A percentile compares a stretch with the other conserved stretches of the same genome.
These are phyloP conservation scores for Rhytidiadelphus loreus DNA, from an alignment of 225 moss, liverwort and hornwort species.

Conservation along the genomic window DNA sequence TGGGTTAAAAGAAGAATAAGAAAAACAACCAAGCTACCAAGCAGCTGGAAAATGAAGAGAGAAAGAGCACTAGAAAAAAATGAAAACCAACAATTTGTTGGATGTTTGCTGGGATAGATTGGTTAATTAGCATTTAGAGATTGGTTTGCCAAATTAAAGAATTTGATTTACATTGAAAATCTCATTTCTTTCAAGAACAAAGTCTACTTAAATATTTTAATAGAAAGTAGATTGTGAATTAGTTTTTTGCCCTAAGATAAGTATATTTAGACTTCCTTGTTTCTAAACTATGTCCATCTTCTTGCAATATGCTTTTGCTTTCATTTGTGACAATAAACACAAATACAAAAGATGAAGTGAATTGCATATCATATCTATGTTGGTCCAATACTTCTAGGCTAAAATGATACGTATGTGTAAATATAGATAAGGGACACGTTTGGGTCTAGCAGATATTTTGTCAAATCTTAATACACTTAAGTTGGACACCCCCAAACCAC, in stretches of 20 bases:
- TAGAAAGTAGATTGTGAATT: background rate
- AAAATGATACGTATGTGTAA: background rate
- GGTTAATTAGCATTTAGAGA: background rate
- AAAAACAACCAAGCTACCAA: too few relatives aligned
- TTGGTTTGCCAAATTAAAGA: rapidly evolving
- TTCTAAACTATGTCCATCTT: background rate
- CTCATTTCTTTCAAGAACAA: background rate
- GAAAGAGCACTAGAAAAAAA: too few relatives aligned
- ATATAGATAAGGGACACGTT: background rate
- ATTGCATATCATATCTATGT: background rate
- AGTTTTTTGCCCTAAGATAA: background rate
- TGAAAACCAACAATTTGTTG: too few relatives aligned
- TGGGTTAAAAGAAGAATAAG: too few relatives aligned
- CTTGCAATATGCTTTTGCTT: background rate
- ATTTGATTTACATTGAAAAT: background rate
- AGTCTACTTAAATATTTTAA: background rate
- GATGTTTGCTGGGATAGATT: background rate
- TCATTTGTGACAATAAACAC: background rate
- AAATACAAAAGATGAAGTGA: background rate
- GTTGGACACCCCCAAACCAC: too few relatives aligned
- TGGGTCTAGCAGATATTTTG: background rate
- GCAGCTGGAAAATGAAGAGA: too few relatives aligned
- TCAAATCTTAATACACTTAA: background rate
- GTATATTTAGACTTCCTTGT: background rate
- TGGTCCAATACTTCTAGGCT: background rate